phyloP scores from a whole-genome alignment of 805 yeast species.

The Candida nanaspora region DNA sequence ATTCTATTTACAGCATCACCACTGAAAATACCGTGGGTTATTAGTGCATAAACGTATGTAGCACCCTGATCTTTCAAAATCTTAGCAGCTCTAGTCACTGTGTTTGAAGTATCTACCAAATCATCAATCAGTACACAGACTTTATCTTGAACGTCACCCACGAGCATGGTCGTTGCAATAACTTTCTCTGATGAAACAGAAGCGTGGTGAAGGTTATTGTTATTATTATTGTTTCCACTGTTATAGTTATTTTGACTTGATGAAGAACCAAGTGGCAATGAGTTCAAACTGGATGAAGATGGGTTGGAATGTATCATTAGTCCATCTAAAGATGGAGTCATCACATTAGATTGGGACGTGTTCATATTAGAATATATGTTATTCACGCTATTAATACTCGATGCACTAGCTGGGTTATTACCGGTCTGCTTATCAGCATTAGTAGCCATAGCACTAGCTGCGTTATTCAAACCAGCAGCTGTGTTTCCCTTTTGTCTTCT shows the following conservation, averaged over 20 bases:
- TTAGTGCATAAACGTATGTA: conserved; percentile 71
- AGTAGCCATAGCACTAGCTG: conserved; percentile 5
- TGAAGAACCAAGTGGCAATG: conserved; percentile 9
- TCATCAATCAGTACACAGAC: conserved; percentile 92
- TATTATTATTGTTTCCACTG: conserved; percentile 4
- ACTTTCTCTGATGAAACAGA: conserved; percentile 14
- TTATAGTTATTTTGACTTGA: conserved; percentile 6
- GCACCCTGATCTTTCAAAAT: conserved; percentile 93
- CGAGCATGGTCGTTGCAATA: conserved; percentile 85
- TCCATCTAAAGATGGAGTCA: background rate
- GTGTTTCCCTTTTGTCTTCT: conserved; percentile 39
- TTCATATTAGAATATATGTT: background rate
- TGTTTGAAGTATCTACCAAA: conserved; percentile 86
- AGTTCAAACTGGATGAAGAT: conserved; percentile 10
- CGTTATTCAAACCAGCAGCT: conserved; percentile 1
- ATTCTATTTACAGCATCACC: conserved; percentile 84
- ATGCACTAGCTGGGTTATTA: conserved; percentile 7
- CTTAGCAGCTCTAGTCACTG: conserved; percentile 88
- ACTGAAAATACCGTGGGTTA: conserved; percentile 89
- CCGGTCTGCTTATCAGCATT: conserved; percentile 11
- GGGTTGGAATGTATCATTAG: conserved; percentile 9
- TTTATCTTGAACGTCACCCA: conserved; percentile 85
- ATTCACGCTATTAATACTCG: conserved; percentile 1
- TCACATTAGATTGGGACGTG: background rate
- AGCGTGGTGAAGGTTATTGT: background rate